Percentiles rank a stretch among this genome's conserved stretches.
These are phyloP conservation scores for Monosporascus sp. DNA, from an alignment of 2,329 filamentous ascomycete genomes.

Conservation along the genomic window DNA sequence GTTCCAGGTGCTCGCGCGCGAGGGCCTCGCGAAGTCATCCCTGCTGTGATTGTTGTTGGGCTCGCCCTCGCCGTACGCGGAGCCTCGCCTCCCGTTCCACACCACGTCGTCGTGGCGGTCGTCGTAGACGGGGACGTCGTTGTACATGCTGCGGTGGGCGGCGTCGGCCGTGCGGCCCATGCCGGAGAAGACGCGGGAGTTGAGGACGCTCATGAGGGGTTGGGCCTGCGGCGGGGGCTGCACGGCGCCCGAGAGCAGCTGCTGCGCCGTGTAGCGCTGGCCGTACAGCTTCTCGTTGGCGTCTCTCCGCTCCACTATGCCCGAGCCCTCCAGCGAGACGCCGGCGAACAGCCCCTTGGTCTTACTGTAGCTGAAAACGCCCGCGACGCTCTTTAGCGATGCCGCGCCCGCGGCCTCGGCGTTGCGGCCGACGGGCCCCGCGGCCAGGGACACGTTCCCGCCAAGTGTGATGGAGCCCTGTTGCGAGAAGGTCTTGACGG, in stretches of 20 bases:
- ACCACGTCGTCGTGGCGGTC: conserved; percentile 75
- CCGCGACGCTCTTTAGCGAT: conserved; percentile 81
- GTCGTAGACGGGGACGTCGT: conserved; percentile 87
- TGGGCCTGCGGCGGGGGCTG: conserved; percentile 75
- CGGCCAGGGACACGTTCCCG: conserved; percentile 93
- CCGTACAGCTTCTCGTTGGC: conserved; percentile 97
- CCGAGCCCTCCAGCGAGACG: conserved; percentile 88
- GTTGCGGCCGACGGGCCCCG: conserved; percentile 88
- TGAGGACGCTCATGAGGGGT: conserved; percentile 78
- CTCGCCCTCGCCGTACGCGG: conserved; percentile 47
- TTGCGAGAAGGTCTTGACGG: conserved; percentile 92
- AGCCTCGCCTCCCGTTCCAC: conserved; percentile 72
- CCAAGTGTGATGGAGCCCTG: conserved; percentile 86
- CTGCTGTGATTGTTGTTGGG: conserved; percentile 33
- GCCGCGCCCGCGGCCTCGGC: conserved; percentile 94
- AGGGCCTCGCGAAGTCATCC: conserved; percentile 42
- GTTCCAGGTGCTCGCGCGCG: conserved; percentile 66
- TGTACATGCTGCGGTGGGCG: conserved; percentile 71
- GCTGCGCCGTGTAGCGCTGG: conserved; percentile 70
- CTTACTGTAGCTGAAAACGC: conserved; percentile 95
- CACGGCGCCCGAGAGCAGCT: conserved; percentile 75
- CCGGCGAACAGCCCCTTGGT: conserved; percentile 96
- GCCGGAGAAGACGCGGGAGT: conserved; percentile 78
- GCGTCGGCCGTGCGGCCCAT: conserved; percentile 35
- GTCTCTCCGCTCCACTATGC: conserved; percentile 89